Percentiles rank a stretch among this genome's conserved stretches.
Conservation (phyloP, 148 eudicot genomes). For the Rhododendron molle region DNA sequence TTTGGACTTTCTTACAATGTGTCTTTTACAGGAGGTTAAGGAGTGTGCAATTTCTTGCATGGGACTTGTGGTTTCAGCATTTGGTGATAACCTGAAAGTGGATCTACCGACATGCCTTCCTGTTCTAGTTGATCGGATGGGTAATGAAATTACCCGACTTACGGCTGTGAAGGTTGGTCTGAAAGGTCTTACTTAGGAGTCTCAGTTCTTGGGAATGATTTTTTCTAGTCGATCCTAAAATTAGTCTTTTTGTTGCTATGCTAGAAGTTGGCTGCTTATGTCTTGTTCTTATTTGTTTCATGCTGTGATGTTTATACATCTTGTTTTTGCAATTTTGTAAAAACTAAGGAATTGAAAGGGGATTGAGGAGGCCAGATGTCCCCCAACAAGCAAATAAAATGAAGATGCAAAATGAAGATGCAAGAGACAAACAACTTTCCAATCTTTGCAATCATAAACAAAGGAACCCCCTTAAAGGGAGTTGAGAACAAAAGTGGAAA, state of each 20-base stretch:
- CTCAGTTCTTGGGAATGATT: background rate
- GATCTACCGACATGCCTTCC: constrained; percentile 89
- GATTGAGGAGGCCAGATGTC: background rate
- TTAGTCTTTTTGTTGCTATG: background rate
- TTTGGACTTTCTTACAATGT: constrained; percentile 6
- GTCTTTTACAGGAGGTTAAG: constrained; percentile 70
- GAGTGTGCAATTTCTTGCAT: constrained; percentile 98
- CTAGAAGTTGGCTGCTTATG: background rate
- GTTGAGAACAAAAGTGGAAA: too few species aligned
- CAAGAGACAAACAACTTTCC: background rate
- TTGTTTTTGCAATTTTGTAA: background rate
- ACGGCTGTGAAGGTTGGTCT: constrained; percentile 92
- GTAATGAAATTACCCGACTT: constrained; percentile 96
- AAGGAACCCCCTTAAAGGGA: background rate
- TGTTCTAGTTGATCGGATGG: constrained; percentile 97
- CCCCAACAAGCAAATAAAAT: background rate
- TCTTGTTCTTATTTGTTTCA: background rate
- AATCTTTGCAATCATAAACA: background rate
- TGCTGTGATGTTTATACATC: background rate
- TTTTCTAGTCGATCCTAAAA: background rate
- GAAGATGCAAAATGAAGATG: background rate
- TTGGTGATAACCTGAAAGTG: constrained; percentile 80
- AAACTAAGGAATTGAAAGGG: background rate
- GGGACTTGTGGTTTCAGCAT: constrained; percentile 90
- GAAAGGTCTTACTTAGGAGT: background rate